Base-by-base conservation (phyloP, 192 early-diverging fungal species). In the Spinellus fusiger region DNA sequence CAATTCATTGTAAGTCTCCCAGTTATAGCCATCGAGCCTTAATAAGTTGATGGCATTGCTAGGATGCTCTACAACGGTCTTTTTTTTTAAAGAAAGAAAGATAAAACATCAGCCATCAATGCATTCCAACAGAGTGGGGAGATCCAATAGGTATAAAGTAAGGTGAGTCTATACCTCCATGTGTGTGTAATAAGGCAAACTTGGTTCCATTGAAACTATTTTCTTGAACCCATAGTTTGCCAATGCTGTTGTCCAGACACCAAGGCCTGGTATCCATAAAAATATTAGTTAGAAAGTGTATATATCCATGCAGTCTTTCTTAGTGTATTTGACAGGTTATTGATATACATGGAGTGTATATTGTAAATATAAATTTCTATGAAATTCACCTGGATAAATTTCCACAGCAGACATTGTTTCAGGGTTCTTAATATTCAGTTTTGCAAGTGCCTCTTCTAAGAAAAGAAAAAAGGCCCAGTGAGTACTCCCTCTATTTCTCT, bases 341-440 rank as follows among this genome's bases (percentile, higher is more conserved):
- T n/a, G n/a, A n/a, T n/a, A n/a, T n/a, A n/a, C n/a, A n/a, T n/a
- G n/a, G n/a, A n/a, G n/a, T n/a, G n/a, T n/a, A n/a, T n/a, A n/a
- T n/a, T n/a, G n/a, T n/a, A n/a, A n/a, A n/a, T n/a, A n/a, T n/a
- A n/a, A n/a, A n/a, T n/a, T n/a, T n/a, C n/a, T n/a, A n/a, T n/a
- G n/a, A n/a, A 4, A 7, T 16, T 54, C 69, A 74, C 72, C 72
- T 51, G 72, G 72, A 26, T 74, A 69, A 12, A 74, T 55, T 28
- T 74, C 72, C 31, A 74, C 62, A 0, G 64, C 66, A 26, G 62
- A 65, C 67, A 62, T 74, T 25, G 61, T 51, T 1, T 51, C 28
- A 18, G 51, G 50, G 18, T 32, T 16, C 5, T 54, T 37, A 4
- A 70, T 3, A 3, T 65, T 65, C 12, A 70, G 9, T 0, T 46